phyloP scores from a whole-genome alignment of 2,329 filamentous ascomycete genomes.

The Orbilia blumenaviensis region DNA sequence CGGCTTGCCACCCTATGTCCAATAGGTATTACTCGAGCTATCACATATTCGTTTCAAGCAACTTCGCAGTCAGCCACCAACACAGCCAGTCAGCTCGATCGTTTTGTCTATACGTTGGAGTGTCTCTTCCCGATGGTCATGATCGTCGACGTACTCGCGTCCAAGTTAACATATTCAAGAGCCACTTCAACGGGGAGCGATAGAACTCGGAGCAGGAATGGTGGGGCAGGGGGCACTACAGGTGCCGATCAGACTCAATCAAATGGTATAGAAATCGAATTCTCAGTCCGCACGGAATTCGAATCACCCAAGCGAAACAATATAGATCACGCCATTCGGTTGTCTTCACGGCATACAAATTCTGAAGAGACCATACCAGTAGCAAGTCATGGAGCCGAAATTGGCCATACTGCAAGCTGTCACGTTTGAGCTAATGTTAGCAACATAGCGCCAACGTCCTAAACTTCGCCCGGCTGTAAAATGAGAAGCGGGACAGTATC shows the following conservation, averaged over 20 bases:
- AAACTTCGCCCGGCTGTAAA: too few relatives aligned
- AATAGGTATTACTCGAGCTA: conserved; percentile 61
- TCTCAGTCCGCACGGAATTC: conserved; percentile 30
- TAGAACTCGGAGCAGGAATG: conserved; percentile 13
- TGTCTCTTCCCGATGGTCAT: conserved; percentile 63
- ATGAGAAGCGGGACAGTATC: too few relatives aligned
- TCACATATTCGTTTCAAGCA: conserved; percentile 63
- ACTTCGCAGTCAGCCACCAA: conserved; percentile 61
- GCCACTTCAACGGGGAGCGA: conserved; percentile 25
- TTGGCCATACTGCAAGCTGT: conserved; percentile 31
- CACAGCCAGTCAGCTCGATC: conserved; percentile 61
- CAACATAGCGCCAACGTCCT: too few relatives aligned
- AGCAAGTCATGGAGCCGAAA: conserved; percentile 30
- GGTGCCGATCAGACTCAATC: not conserved
- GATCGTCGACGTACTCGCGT: conserved; percentile 61
- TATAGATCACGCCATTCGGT: not conserved
- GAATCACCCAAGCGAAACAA: conserved; percentile 18
- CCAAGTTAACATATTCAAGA: conserved; percentile 55
- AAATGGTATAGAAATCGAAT: conserved; percentile 34
- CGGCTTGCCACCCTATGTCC: conserved; percentile 61
- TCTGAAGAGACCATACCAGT: conserved; percentile 46
- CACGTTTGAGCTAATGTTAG: too few relatives aligned
- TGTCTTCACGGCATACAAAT: conserved; percentile 14
- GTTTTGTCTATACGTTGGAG: conserved; percentile 63
- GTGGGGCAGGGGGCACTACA: not conserved